Conservation (phyloP, 257 asterid genomes). For the Fraxinus cuspidata region DNA sequence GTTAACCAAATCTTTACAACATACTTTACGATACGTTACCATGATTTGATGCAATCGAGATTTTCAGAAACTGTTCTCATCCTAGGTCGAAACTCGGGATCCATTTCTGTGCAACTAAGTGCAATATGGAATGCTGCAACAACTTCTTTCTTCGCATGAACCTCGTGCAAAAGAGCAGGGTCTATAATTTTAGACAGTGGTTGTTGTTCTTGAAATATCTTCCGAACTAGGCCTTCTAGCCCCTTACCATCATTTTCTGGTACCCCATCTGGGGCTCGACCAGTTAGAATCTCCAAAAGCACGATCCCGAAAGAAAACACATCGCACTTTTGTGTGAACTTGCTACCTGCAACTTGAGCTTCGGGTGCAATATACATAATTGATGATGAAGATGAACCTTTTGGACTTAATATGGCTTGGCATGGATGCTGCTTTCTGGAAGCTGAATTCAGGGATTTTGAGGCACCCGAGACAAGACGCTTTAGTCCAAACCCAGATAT, state of each 20-base stretch:
- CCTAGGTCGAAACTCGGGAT: slow-evolving; percentile 86
- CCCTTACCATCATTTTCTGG: slow-evolving; percentile 52
- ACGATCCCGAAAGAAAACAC: slow-evolving; percentile 80
- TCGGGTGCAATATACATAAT: slow-evolving; percentile 63
- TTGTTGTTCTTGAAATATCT: slow-evolving; percentile 69
- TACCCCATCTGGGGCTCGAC: slow-evolving; percentile 50
- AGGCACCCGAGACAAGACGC: slow-evolving; percentile 52
- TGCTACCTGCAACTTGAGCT: slow-evolving; percentile 45
- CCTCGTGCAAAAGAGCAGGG: slow-evolving; percentile 73
- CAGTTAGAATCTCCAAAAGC: slow-evolving; percentile 81
- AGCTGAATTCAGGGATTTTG: slow-evolving; percentile 45
- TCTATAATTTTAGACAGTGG: slow-evolving; percentile 83
- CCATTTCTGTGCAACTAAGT: slow-evolving; percentile 71
- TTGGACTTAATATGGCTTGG: slow-evolving; percentile 36
- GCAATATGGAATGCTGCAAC: slow-evolving; percentile 82
- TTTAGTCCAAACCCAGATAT: slow-evolving; percentile 79
- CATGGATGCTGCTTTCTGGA: slow-evolving; percentile 38
- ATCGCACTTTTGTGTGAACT: slow-evolving; percentile 71
- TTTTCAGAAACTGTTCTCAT: slow-evolving; percentile 79
- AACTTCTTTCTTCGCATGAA: slow-evolving; percentile 84
- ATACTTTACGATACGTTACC: slow-evolving; percentile 20
- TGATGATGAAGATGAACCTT: slow-evolving; percentile 35
- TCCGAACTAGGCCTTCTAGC: slow-evolving; percentile 69
- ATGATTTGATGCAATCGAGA: slow-evolving; percentile 61
- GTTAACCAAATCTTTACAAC: background rate